Conservation (phyloP, 345 rosid genomes). For the Dimocarpus longan region DNA sequence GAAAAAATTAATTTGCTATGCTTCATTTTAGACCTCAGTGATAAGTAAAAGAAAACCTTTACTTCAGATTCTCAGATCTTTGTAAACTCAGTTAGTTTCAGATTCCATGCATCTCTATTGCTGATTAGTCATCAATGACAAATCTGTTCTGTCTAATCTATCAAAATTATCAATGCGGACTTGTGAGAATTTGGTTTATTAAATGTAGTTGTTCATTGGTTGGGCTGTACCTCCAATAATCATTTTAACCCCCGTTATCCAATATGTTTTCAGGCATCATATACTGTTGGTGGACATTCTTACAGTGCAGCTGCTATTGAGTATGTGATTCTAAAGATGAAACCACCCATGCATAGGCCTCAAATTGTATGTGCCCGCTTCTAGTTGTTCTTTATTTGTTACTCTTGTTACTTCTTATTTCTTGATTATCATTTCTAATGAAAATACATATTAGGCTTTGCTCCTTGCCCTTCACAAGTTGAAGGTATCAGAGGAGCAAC, state of each 20-base stretch:
- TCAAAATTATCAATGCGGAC: neutral
- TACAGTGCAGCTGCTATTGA: constrained; percentile 82
- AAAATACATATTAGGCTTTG: constrained; percentile 58
- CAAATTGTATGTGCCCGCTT: constrained; percentile 58
- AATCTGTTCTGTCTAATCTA: neutral
- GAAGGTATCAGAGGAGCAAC: constrained; percentile 74
- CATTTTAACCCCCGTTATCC: neutral
- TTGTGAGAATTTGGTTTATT: neutral
- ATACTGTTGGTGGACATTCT: constrained; percentile 91
- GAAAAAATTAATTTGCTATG: neutral
- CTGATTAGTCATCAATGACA: neutral
- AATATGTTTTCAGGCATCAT: constrained; percentile 67
- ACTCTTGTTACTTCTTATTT: neutral
- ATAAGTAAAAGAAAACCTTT: neutral
- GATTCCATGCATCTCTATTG: neutral
- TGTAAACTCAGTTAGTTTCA: neutral
- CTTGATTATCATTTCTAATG: constrained; percentile 6
- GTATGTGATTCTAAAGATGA: constrained; percentile 78
- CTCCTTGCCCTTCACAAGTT: constrained; percentile 85
- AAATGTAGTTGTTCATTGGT: neutral
- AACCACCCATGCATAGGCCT: constrained; percentile 81
- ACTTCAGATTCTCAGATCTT: neutral
- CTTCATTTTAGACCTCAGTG: neutral
- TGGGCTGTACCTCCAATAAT: neutral
- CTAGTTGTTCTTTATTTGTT: constrained; percentile 12